These are phyloP conservation scores for Huntiella savannae DNA, from an alignment of 2,329 filamentous ascomycete species.

Conservation along the genomic window DNA sequence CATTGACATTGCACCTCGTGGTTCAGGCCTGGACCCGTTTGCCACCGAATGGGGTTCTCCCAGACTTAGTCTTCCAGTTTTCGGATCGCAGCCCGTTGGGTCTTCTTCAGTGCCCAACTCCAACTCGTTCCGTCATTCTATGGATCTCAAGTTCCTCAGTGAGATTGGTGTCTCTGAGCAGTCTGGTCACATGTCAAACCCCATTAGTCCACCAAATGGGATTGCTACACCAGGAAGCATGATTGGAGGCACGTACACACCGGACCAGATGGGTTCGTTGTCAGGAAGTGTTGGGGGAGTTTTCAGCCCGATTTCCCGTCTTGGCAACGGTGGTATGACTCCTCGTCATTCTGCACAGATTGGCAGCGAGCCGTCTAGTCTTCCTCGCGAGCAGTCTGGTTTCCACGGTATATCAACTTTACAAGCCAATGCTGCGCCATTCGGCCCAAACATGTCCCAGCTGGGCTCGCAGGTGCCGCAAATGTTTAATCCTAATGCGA, in stretches of 20 bases:
- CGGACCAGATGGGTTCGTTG: background rate
- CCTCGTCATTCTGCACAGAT: slow-evolving; percentile 5
- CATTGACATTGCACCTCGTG: slow-evolving; percentile 20
- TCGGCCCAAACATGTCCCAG: slow-evolving; percentile 39
- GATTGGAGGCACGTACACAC: slow-evolving; percentile 8
- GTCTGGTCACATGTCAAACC: slow-evolving; percentile 3
- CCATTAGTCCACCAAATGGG: slow-evolving; percentile 11
- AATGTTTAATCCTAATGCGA: slow-evolving; percentile 18
- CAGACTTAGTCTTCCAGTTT: slow-evolving; percentile 5
- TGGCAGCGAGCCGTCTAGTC: slow-evolving; percentile 2
- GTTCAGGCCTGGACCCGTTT: slow-evolving; percentile 19
- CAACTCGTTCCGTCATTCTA: slow-evolving; percentile 32
- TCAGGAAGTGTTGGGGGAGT: background rate
- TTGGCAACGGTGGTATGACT: slow-evolving; percentile 7
- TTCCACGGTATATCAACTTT: slow-evolving; percentile 21
- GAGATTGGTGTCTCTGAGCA: slow-evolving; percentile 19
- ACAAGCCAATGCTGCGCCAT: slow-evolving; percentile 62
- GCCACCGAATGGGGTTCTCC: slow-evolving; percentile 18
- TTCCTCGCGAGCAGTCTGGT: slow-evolving; percentile 11
- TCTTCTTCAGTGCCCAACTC: slow-evolving; percentile 8
- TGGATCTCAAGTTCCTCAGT: slow-evolving; percentile 33
- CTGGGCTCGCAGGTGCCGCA: slow-evolving; percentile 9
- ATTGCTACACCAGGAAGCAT: slow-evolving; percentile 6
- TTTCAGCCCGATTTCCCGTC: slow-evolving; percentile 8
- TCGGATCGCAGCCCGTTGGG: slow-evolving; percentile 7